phyloP scores from a whole-genome alignment of 2,329 filamentous ascomycete species.

The Colletotrichum sp. region DNA sequence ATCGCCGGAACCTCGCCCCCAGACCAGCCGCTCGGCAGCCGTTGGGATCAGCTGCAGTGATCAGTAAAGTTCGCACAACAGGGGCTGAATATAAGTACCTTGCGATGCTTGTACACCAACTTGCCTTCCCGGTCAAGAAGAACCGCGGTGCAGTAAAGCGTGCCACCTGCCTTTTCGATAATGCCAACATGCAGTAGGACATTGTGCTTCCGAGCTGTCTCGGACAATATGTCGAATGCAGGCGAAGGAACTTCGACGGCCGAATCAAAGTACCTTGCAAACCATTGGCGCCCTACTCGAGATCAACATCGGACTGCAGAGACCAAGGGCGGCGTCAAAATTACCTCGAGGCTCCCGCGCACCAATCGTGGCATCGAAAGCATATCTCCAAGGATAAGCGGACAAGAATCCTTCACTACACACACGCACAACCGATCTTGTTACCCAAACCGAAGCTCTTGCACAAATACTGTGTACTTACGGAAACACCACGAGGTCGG shows the following conservation, averaged over 20 bases:
- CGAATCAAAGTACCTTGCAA: constrained; percentile 42
- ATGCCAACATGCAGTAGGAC: constrained; percentile 42
- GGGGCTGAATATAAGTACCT: constrained; percentile 27
- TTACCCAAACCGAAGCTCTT: not conserved
- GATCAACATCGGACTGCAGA: not conserved
- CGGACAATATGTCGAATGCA: constrained; percentile 35
- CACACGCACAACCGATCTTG: not conserved
- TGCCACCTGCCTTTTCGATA: constrained; percentile 44
- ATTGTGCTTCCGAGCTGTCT: constrained; percentile 36
- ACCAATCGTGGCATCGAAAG: constrained; percentile 46
- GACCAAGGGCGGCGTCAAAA: not conserved
- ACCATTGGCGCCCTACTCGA: constrained; percentile 41
- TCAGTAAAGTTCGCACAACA: not conserved
- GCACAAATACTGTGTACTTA: constrained; percentile 25
- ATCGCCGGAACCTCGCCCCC: constrained; percentile 50
- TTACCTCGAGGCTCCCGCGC: constrained; percentile 41
- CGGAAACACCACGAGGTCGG: constrained; percentile 45
- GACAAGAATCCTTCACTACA: constrained; percentile 41
- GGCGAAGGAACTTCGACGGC: constrained; percentile 42
- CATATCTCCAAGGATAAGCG: constrained; percentile 47
- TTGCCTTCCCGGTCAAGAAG: constrained; percentile 39
- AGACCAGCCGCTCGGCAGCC: constrained; percentile 42
- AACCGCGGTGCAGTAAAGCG: constrained; percentile 43
- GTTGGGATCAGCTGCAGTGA: constrained; percentile 37
- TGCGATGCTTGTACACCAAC: constrained; percentile 40